Evolutionary conservation across 768 basidiomycete genomes (phyloP), one percentile per base, ranked within the genome.

Genomic region (Leccinum pellstonianum): DNA sequence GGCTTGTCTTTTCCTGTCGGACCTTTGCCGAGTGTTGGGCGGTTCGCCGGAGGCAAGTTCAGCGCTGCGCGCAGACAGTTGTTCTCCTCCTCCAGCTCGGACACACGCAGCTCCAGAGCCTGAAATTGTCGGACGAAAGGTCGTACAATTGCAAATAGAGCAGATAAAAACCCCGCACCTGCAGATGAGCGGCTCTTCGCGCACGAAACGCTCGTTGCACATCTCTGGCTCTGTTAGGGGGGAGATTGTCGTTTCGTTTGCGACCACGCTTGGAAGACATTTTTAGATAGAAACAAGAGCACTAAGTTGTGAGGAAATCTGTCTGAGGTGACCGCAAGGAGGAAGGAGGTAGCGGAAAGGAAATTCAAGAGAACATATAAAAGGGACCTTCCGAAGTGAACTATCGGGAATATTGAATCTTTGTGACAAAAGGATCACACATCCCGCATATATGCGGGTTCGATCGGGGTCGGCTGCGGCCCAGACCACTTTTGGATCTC

Each of bases 151-250:
- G 70, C 72, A 78, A 81, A 70, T 75, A 70, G 69, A 66, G 64
- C 71, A 60, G 66, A 61, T 66, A 70, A 67, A 68, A 58, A 60
- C 64, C 52, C 75, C 78, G 66, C 62, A 91, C 90, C 79, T 88
- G 83, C 56, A 95, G 81, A 73, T 95, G 93, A 58, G 91, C 91
- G 62, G 92, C 92, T 66, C 93, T 84, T 64, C 93, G 80, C 35
- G 93, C 93, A 62, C 93, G 83, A 78, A 95, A 95, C 9, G 92
- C 93, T 69, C 93, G 77, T 71, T 95, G 93, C 17, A 94, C 91
- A 68, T 95, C 93, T 59, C 93, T 79, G 29, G 93, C 92, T 62
- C 92, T 85, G 66, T 77, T 79, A 62, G 84, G 83, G 66, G 84
- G 84, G 41, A 85, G 80, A 66, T 79, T 82, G 68, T 84, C 82